phyloP scores from a whole-genome alignment of 345 rosid genomes.

The Mercurialis annua region DNA sequence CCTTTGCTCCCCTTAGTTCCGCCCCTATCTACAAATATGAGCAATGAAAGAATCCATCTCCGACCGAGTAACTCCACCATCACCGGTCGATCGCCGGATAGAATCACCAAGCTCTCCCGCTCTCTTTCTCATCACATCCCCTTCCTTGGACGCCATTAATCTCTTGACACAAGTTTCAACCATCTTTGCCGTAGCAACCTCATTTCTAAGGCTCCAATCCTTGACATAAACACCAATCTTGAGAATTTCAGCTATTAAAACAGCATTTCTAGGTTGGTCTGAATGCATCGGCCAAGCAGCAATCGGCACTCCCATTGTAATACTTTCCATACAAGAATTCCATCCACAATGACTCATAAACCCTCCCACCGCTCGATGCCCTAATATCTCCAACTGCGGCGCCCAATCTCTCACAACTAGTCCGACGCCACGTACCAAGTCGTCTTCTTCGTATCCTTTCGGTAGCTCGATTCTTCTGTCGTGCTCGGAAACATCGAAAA shows the following conservation, averaged over 20 bases:
- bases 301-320: slow-evolving; percentile 56
- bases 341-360: slow-evolving; percentile 68
- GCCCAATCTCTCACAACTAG: slow-evolving; percentile 55
- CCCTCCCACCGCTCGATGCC: slow-evolving; percentile 45
- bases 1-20: no score
- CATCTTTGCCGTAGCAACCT: slow-evolving; percentile 15
- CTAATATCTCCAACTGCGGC: slow-evolving; percentile 55
- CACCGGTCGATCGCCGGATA: slow-evolving; percentile 22
- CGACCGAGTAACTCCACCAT: slow-evolving; percentile 38
- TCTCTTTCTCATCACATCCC: slow-evolving; percentile 43
- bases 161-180: slow-evolving; percentile 31
- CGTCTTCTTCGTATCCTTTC: slow-evolving; percentile 38
- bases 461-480: slow-evolving; percentile 33
- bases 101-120: slow-evolving; percentile 33
- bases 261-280: slow-evolving; percentile 51
- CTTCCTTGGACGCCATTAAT: slow-evolving; percentile 50
- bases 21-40: slow-evolving; percentile 36
- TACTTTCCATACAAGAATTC: slow-evolving; percentile 73
- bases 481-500: slow-evolving; percentile 29
- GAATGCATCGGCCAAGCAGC: slow-evolving; percentile 69
- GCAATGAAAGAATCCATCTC: slow-evolving; percentile 50
- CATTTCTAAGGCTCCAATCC: slow-evolving; percentile 31
- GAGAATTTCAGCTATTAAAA: slow-evolving; percentile 38
- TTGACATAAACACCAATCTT: slow-evolving; percentile 35
- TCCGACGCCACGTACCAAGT: slow-evolving; percentile 35